phyloP scores from a whole-genome alignment of 148 eudicot genomes.

The Rhododendron kiyosumense region DNA sequence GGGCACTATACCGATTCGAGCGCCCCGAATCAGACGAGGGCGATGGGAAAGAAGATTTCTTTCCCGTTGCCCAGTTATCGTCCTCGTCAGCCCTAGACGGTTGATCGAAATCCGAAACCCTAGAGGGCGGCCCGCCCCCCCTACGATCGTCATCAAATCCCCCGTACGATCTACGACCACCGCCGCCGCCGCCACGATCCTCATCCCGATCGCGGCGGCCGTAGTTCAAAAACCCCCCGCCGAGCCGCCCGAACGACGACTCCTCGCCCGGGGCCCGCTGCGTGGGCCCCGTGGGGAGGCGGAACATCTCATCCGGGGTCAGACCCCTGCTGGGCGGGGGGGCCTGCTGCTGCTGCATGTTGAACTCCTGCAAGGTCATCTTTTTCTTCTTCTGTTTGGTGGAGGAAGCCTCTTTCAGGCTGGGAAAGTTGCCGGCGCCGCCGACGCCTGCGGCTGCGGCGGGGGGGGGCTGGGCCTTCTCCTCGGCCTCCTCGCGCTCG shows the following conservation, averaged over 20 bases:
- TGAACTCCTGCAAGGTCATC: constrained; percentile 6
- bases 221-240: constrained; percentile 60
- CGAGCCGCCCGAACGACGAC: constrained; percentile 30
- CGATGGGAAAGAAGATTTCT: constrained; percentile 23
- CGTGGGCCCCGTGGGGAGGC: constrained; percentile 74
- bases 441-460: constrained; percentile 21
- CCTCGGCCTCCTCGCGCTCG: constrained; percentile 65
- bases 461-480: constrained; percentile 27
- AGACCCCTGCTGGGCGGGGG: constrained; percentile 20
- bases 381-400: constrained; percentile 11
- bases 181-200: constrained; percentile 18
- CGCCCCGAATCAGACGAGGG: constrained; percentile 29
- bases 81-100: constrained; percentile 81
- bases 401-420: constrained; percentile 4
- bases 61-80: constrained; percentile 69
- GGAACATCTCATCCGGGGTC: constrained; percentile 49
- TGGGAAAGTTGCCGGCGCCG: constrained; percentile 12
- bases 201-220: constrained; percentile 20
- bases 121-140: constrained; percentile 17
- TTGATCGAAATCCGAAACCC: constrained; percentile 37
- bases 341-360: constrained; percentile 19
- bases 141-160: constrained; percentile 47
- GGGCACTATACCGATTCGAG: constrained; percentile 29
- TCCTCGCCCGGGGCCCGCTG: constrained; percentile 48
- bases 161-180: constrained; percentile 31